Percentiles rank a stretch among this genome's conserved stretches.
phyloP scores from a whole-genome alignment of 2,329 filamentous ascomycete species.

The Epichloe baconii region DNA sequence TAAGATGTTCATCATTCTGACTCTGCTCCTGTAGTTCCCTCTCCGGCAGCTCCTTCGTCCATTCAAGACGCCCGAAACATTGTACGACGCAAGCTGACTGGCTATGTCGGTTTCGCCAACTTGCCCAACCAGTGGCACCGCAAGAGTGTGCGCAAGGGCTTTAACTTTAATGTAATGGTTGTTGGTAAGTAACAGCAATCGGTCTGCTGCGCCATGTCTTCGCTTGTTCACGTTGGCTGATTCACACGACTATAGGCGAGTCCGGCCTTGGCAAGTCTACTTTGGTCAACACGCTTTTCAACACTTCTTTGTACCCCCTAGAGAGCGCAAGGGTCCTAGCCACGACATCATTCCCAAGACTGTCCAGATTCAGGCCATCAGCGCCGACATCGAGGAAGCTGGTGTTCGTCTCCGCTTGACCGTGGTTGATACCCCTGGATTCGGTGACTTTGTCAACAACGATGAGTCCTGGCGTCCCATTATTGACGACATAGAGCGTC shows the following conservation, averaged over 20 bases:
- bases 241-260: constrained; percentile 56
- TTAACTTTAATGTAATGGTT: constrained; percentile 99
- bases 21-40: constrained; percentile 17
- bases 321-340: constrained; percentile 95
- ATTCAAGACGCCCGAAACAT: constrained; percentile 77
- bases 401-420: constrained; percentile 92
- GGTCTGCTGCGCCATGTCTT: neutral
- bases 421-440: constrained; percentile 94
- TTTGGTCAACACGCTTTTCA: constrained; percentile 98
- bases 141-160: constrained; percentile 99
- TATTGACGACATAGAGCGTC: constrained; percentile 98
- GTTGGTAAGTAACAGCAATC: constrained; percentile 60
- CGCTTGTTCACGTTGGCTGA: neutral
- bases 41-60: constrained; percentile 24
- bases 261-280: constrained; percentile 98
- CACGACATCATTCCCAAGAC: constrained; percentile 98
- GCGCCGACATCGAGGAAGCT: constrained; percentile 95
- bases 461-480: constrained; percentile 99
- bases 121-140: constrained; percentile 99
- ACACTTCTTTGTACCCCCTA: constrained; percentile 96
- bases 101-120: constrained; percentile 97
- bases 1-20: constrained; percentile 25
- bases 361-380: constrained; percentile 87
- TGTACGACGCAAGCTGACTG: constrained; percentile 93
- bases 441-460: constrained; percentile 99